Evolutionary conservation across 1,139 yeast species (phyloP).

Genomic region (Groenewaldozyma sp.): DNA sequence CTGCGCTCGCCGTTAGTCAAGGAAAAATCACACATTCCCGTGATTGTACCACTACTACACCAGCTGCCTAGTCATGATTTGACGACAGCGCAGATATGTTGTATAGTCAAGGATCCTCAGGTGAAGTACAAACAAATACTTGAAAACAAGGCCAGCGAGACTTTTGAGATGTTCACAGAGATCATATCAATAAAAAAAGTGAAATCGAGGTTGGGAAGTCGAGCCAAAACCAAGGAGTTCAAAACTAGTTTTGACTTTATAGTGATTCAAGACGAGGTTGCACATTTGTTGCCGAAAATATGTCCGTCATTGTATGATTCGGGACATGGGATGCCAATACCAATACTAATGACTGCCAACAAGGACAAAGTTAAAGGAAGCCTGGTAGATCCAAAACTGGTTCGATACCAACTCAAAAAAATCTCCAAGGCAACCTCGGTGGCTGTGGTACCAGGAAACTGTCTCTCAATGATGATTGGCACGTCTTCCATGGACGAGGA

Average conservation of each 20-base stretch:
- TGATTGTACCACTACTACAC: constrained; percentile 20
- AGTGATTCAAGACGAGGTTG: constrained; percentile 18
- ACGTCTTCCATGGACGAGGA: constrained; percentile 13
- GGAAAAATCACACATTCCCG: constrained; percentile 14
- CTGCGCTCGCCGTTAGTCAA: constrained; percentile 8
- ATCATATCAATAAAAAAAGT: constrained; percentile 20
- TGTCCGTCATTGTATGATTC: constrained; percentile 20
- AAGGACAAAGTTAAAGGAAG: constrained; percentile 10
- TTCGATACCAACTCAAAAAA: constrained; percentile 18
- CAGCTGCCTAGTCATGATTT: constrained; percentile 14
- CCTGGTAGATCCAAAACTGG: constrained; percentile 16
- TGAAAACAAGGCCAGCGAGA: constrained; percentile 16
- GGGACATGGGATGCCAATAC: constrained; percentile 21
- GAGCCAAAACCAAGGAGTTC: constrained; percentile 8
- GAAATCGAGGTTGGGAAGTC: constrained; percentile 13
- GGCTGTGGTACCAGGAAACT: constrained; percentile 20
- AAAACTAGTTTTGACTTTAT: constrained; percentile 18
- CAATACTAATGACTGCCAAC: constrained; percentile 16
- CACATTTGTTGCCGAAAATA: constrained; percentile 17
- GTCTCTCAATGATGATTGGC: constrained; percentile 21
- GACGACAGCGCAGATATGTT: constrained; percentile 16
- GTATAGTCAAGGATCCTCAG: constrained; percentile 22
- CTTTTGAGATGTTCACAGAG: constrained; percentile 21
- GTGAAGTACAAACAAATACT: constrained; percentile 15
- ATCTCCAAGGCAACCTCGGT: constrained; percentile 19